Base-by-base conservation (phyloP, 1,284 basidiomycete genomes). In the Ganoderma lucidum region DNA sequence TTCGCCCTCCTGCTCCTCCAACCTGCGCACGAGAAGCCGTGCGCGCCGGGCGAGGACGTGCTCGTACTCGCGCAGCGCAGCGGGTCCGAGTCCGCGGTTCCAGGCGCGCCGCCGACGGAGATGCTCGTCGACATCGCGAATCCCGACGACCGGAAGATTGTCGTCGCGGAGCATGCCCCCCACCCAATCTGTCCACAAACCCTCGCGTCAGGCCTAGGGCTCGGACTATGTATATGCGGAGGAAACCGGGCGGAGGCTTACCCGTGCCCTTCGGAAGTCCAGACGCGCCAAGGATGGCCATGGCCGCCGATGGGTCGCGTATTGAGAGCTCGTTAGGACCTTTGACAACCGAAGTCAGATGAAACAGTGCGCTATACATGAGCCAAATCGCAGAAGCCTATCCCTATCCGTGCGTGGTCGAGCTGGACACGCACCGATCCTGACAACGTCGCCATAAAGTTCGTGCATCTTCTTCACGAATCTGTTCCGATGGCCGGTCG, bases 21-120 rank as follows among this genome's bases (percentile, higher is more conserved):
- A 75, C 3, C 76, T 75, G 3, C 81, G 75, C 0, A 84, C 75
- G 2, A 89, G 77, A 64, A 87, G 81, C 8, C 75, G 70, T 0
- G 79, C 79, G 17, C 86, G 79, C 55, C 75, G 78, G 2, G 78
- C 74, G 9, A 90, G 75, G 28, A 53, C 32, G 37, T 74, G 76
- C 71, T 87, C 82, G 73, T 90, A 91, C 17, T 83, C 85, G 71
- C 84, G 86, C 23, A 91, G 71, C 6, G 88, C 85, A 6, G 79
- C 72, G 9, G 84, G 79, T 68, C 80, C 83, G 75, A 90, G 85
- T 0, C 82, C 88, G 32, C 83, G 81, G 45, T 84, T 84, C 88
- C 89, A 90, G 4, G 84, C 80, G 63, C 82, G 82, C 35, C 89
- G 82, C 17, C 87, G 82, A 32, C 82, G 81, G 0, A 83, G 77